Evolutionary conservation across 176 grass and related monocot species (phyloP).

Genomic region (Avena insularis): DNA sequence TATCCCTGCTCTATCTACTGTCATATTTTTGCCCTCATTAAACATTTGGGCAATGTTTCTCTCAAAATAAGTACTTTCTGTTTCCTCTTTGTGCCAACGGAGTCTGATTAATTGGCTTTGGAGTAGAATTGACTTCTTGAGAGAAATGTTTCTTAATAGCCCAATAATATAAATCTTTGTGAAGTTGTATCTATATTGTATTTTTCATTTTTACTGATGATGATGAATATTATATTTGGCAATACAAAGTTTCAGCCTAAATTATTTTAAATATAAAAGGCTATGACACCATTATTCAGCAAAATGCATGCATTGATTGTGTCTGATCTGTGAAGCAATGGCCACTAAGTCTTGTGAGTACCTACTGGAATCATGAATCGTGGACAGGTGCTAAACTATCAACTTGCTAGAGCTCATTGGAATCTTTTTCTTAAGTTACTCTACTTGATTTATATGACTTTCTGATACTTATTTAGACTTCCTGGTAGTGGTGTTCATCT

Average conservation of each 20-base stretch:
- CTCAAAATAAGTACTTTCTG: slow-evolving; percentile 1
- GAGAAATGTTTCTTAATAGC: neutral
- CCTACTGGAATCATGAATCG: neutral
- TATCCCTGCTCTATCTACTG: neutral
- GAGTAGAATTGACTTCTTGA: neutral
- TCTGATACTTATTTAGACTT: neutral
- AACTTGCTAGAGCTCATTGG: slow-evolving; percentile 2
- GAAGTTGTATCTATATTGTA: slow-evolving; percentile 1
- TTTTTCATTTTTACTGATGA: neutral
- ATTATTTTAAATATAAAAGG: slow-evolving; percentile 21
- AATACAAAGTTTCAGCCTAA: neutral
- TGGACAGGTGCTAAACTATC: neutral
- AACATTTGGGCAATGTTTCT: neutral
- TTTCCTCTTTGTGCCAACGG: neutral
- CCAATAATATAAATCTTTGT: slow-evolving; percentile 17
- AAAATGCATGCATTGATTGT: slow-evolving; percentile 18
- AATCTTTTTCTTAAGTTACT: neutral
- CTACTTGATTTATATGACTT: neutral
- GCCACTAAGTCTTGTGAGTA: neutral
- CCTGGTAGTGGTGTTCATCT: neutral
- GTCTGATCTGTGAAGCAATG: neutral
- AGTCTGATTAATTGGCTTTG: neutral
- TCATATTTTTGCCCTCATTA: neutral
- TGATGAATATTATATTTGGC: neutral
- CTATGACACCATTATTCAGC: neutral